These are phyloP conservation scores for Cutaneotrichosporon dermatis DNA, from an alignment of 1,284 basidiomycete species.

Conservation along the genomic window DNA sequence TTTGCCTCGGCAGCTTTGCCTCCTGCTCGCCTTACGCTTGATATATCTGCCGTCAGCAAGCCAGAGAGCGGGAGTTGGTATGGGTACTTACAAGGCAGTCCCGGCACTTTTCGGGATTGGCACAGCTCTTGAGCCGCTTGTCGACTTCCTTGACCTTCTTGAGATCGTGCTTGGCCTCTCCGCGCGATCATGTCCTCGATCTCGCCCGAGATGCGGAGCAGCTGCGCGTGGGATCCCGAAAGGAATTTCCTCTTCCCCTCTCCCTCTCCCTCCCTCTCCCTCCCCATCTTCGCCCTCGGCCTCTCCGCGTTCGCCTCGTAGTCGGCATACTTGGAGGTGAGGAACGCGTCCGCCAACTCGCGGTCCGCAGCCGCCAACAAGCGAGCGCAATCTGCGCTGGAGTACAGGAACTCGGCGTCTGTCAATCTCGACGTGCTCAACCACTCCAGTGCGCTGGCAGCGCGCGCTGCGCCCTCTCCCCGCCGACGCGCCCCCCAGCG, in stretches of 20 bases:
- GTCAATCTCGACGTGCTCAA: slow-evolving; percentile 74
- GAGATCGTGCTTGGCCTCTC: slow-evolving; percentile 62
- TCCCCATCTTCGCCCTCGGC: slow-evolving; percentile 35
- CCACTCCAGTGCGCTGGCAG: slow-evolving; percentile 41
- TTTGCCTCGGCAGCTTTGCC: slow-evolving; percentile 30
- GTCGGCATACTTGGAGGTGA: slow-evolving; percentile 54
- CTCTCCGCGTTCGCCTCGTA: slow-evolving; percentile 32
- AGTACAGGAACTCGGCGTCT: slow-evolving; percentile 85
- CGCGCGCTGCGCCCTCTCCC: slow-evolving; percentile 22
- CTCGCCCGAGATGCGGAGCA: slow-evolving; percentile 53
- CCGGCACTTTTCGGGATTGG: slow-evolving; percentile 93
- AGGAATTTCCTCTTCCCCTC: slow-evolving; percentile 38
- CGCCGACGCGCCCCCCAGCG: slow-evolving; percentile 1
- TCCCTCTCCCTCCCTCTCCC: slow-evolving; percentile 31
- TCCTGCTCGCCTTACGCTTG: slow-evolving; percentile 48
- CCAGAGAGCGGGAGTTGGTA: no score
- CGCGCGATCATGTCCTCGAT: slow-evolving; percentile 61
- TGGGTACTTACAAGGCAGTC: slow-evolving; percentile 59
- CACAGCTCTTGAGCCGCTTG: slow-evolving; percentile 72
- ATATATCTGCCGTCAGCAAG: slow-evolving; percentile 40
- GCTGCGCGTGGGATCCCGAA: slow-evolving; percentile 33
- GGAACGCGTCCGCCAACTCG: slow-evolving; percentile 59
- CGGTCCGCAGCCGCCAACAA: slow-evolving; percentile 63
- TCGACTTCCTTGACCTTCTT: slow-evolving; percentile 82
- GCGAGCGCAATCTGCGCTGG: slow-evolving; percentile 93